Percentiles rank a stretch among this genome's conserved stretches.
These are phyloP conservation scores for Wickerhamomyces mucosus DNA, from an alignment of 805 yeast species.

Conservation along the genomic window DNA sequence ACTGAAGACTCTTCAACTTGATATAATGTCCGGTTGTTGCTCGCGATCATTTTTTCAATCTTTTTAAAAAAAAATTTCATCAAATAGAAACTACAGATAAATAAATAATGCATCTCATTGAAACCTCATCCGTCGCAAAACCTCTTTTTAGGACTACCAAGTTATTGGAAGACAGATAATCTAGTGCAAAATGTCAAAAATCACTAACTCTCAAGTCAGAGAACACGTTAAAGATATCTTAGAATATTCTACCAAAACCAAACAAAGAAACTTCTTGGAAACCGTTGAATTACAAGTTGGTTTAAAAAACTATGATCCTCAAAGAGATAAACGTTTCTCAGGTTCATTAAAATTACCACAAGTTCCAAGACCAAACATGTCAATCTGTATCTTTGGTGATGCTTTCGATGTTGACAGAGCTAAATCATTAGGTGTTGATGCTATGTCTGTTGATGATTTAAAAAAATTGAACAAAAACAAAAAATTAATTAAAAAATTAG, in stretches of 20 bases:
- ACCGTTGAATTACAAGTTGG: constrained; percentile 99
- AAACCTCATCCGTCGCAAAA: constrained; percentile 33
- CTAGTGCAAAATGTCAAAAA: constrained; percentile 71
- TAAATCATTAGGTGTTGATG: constrained; percentile 97
- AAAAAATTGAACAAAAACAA: constrained; percentile 99
- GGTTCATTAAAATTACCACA: constrained; percentile 97
- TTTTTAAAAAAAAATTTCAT: too few species aligned
- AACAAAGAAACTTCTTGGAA: constrained; percentile 99
- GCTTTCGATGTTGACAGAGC: constrained; percentile 99
- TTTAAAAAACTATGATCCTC: constrained; percentile 99
- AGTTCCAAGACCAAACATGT: constrained; percentile 99
- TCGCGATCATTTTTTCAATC: too few species aligned
- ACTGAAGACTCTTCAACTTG: too few species aligned
- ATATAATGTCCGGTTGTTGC: too few species aligned
- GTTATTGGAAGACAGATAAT: constrained; percentile 68
- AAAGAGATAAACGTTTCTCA: constrained; percentile 99
- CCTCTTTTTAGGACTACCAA: constrained; percentile 43
- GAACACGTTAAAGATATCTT: constrained; percentile 90
- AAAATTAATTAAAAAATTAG: constrained; percentile 98
- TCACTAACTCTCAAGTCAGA: constrained; percentile 89
- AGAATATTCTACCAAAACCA: constrained; percentile 84
- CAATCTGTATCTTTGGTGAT: constrained; percentile 99
- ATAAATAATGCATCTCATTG: too few species aligned
- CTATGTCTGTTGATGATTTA: constrained; percentile 99
- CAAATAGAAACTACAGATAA: too few species aligned